Evolutionary conservation across 148 eudicot species (phyloP), one percentile per base, ranked within the genome.

Genomic region (Rhododendron ferrugineum): DNA sequence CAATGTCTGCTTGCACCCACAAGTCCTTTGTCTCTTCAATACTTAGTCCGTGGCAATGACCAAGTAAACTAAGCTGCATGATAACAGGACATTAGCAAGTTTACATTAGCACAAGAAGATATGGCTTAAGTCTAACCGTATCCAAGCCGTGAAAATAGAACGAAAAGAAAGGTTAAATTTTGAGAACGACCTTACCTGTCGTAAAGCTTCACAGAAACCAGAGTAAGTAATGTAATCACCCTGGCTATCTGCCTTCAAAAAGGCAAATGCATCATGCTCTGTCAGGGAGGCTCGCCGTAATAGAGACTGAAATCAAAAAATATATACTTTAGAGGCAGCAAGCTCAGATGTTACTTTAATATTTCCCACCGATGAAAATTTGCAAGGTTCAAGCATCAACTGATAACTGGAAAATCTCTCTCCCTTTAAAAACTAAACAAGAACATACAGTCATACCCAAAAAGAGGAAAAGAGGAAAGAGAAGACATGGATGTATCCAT

Each of bases 1-100:
- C 98, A 74, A 94, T 87, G 88, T 97, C 99, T 56, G 98, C 98
- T 89, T 95, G 97, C 86, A 83, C 90, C 99, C 99, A 97, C 89
- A 97, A 90, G 87, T 95, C 99, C 75, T 92, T 91, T 87, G 90
- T 91, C 88, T 97, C 98, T 85, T 97, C 93, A 84, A 86, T 89
- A 42, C 90, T 92, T 58, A 97, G 91, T 62, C 99, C 99, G 34
- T 94, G 88, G 46, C 88, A 86, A 74, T 94, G 93, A 60, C 98
- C 98, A 52, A 93, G 85, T 87, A 97, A 86, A 87, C 91, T 91
- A 87, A 97, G 93, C 99, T 97, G 95, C 83, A 88, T 60, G 80
- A 86, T 82, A 36, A 37, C 20, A 84, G 78, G 78, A 6, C 76
- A 86, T 23, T 80, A 56, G 68, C 64, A 75, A n/a, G 72, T 74